Base-by-base conservation (phyloP, 768 basidiomycete genomes). In the Leccinellum albellum region DNA sequence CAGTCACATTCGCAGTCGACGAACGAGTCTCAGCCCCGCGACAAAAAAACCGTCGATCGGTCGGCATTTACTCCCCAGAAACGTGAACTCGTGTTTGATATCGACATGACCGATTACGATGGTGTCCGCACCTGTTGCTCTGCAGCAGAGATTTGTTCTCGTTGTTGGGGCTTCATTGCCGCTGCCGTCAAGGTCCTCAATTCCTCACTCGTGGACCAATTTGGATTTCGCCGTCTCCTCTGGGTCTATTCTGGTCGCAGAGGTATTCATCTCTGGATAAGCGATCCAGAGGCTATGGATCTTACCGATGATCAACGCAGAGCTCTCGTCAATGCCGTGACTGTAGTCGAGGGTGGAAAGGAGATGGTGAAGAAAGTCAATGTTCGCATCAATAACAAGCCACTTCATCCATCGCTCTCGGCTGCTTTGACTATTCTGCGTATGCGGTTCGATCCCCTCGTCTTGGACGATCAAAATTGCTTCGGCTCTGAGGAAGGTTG, bases 41-140 rank as follows among this genome's bases (percentile, higher is more conserved):
- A 98, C 77, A 89, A 84, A 69, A 95, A 95, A 67, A 87, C 90
- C 0, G 78, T 92, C 15, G 84, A 84, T 12, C 76, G 86, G n/a
- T 73, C 76, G 2, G 79, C 79, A 1, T 86, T 98, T 62, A 77
- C 80, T 45, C 94, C 97, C 0, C 70, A 83, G 32, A 82, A 84
- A 61, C 88, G 97, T 57, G 97, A 98, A 70, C 87, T 99, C 44
- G 96, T 98, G 1, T 97, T 99, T 70, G 97, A 99, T 84, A 98
- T 99, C 70, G 97, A 99, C 74, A 98, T 99, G 97, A 96, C 97
- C 15, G 97, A 99, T 74, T 99, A 98, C 74, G 96, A 99, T 70
- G 79, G 86, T 46, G 83, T 98, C 66, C 87, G 97, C 49, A 98
- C 94, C 1, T 99, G 97, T 73, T 98, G 97, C 75, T 86, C 87